Evolutionary conservation across 139 green algal species (phyloP), one percentile per base, ranked within the genome.

Genomic region (Spirogloea muscicola): DNA sequence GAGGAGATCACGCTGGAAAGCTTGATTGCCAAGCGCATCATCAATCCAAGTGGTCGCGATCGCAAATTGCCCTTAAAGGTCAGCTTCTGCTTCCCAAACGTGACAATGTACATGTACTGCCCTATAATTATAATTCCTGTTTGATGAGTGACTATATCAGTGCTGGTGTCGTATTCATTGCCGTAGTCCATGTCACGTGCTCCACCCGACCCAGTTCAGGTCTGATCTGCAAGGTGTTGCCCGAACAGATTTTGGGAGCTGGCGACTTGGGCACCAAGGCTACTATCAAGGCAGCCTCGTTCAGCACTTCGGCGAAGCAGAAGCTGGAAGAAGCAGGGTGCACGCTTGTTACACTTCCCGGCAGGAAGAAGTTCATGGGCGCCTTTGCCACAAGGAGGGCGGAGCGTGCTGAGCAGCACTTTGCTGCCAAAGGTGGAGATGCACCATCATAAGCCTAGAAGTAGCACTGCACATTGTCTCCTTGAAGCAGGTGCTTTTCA

Each of bases 281-380:
- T 36, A 94, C 52, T 5, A 84, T 98, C 43, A 87, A 93, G 77
- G 94, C 93, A 2, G 87, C 79, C 1, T 76, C 84, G 3, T 96
- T 98, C 77, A 93, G 85, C 9, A 86, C 73, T 40, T 84, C 79
- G 2, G 94, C 94, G 13, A 77, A 72, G 39, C 79, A 81, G 34
- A 96, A 94, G 90, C 93, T 99, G 39, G 88, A 91, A 78, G 86
- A 84, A 6, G 91, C 91, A 1, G 93, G 93, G 31, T 92, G 91
- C 42, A 89, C 77, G 16, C 13, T 73, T 40, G 62, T 41, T 18
- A 62, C 31, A 27, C 25, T 71, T 10, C 62, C 62, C 40, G 44
- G 44, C 21, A 18, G 31, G 43, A 71, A 57, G 43, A 71, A 71
- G n/a, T 71, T 71, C 44, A 6, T 71, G n/a, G 29, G 29, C 2